Percentiles rank a stretch among this genome's conserved stretches.
phyloP scores from a whole-genome alignment of 257 asterid species.

The Craterostigma plantagineum region DNA sequence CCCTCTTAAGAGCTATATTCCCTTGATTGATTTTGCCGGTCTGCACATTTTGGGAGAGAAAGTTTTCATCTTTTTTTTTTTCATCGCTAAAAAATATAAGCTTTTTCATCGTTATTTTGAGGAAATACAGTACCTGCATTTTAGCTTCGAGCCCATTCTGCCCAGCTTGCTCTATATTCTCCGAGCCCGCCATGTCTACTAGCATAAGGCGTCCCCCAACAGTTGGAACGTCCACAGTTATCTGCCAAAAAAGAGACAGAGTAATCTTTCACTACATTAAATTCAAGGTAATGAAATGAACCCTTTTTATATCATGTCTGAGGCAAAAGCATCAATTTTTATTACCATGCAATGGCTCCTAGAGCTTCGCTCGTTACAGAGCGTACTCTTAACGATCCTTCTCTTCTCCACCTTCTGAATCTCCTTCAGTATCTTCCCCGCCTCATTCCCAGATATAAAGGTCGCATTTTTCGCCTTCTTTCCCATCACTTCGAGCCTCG shows the following conservation, averaged over 20 bases:
- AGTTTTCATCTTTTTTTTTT: not conserved
- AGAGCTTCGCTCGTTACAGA: slow-evolving; percentile 86
- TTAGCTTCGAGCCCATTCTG: slow-evolving; percentile 83
- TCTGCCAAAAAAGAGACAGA: slow-evolving; percentile 14
- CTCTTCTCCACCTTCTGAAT: slow-evolving; percentile 92
- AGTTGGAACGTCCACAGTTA: slow-evolving; percentile 88
- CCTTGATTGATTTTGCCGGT: slow-evolving; percentile 94
- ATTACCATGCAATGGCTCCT: slow-evolving; percentile 92
- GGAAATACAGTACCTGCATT: slow-evolving; percentile 39
- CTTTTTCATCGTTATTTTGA: not conserved
- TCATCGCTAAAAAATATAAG: not conserved
- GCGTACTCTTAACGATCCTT: slow-evolving; percentile 75
- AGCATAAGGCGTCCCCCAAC: slow-evolving; percentile 95
- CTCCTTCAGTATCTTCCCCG: slow-evolving; percentile 80
- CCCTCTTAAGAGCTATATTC: slow-evolving; percentile 71
- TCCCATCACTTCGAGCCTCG: slow-evolving; percentile 79
- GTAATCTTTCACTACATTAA: not conserved
- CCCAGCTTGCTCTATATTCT: slow-evolving; percentile 96
- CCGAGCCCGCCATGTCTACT: slow-evolving; percentile 99
- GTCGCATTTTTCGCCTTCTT: slow-evolving; percentile 86
- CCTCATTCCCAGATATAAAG: slow-evolving; percentile 75
- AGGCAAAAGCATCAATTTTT: too few relatives aligned
- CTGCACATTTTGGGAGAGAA: slow-evolving; percentile 18
- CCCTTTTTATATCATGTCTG: too few relatives aligned
- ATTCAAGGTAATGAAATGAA: too few relatives aligned